Percentiles rank a stretch among this genome's conserved stretches.
Conservation (phyloP, 208 protist species). For the Trypanosoma scelopori region DNA sequence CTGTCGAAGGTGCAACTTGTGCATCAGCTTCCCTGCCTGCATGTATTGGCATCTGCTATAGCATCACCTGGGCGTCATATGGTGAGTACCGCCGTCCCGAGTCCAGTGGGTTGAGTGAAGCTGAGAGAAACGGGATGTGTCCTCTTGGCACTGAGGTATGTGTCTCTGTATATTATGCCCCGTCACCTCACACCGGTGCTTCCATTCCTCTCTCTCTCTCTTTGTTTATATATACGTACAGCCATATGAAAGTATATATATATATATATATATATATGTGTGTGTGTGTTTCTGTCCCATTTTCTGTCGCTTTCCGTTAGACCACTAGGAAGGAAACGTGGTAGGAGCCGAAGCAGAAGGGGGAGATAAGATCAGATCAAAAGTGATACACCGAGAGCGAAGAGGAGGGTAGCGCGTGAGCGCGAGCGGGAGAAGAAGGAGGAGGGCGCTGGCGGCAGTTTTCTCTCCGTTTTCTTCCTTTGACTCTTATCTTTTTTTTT, state of each 20-base stretch:
- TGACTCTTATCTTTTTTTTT: no score
- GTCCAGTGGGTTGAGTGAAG: background rate
- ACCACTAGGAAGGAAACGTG: no score
- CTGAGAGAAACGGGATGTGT: background rate
- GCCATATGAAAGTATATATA: no score
- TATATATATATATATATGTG: background rate
- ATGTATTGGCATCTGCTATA: constrained; percentile 12
- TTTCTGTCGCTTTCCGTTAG: background rate
- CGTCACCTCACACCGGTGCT: no score
- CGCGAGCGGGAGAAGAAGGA: background rate
- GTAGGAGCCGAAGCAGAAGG: background rate
- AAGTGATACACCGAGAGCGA: background rate
- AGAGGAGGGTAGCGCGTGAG: background rate
- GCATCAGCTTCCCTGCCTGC: constrained; percentile 21
- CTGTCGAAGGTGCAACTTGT: constrained; percentile 13
- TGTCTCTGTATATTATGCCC: no score
- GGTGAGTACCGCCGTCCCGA: background rate
- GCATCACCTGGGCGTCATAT: background rate
- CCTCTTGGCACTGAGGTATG: no score
- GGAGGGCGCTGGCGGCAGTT: background rate
- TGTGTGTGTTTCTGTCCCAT: constrained; percentile 13
- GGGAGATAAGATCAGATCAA: background rate
- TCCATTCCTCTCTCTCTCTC: background rate
- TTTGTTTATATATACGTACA: background rate
- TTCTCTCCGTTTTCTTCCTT: constrained; percentile 8